Evolutionary conservation across 768 basidiomycete species (phyloP).

Genomic region (Termitomyces bulborhizus): DNA sequence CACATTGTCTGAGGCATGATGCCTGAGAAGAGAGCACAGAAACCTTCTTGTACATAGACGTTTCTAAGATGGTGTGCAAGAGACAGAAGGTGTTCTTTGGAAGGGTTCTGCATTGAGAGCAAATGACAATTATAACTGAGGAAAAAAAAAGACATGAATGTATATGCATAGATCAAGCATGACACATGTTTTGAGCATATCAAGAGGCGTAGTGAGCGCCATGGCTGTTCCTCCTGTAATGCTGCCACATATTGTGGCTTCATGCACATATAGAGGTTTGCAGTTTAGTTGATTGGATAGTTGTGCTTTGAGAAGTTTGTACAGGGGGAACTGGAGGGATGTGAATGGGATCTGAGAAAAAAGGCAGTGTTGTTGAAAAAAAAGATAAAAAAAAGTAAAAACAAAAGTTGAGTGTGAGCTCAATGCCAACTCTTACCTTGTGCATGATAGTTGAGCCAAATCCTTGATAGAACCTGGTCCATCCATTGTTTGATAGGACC

Average conservation of each 20-base stretch:
- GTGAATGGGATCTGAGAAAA: no score
- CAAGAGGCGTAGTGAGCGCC: constrained; percentile 87
- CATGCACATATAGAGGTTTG: constrained; percentile 57
- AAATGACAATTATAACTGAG: neutral
- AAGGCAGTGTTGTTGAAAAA: no score
- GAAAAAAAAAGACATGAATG: neutral
- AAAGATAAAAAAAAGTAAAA: no score
- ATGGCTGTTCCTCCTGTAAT: constrained; percentile 89
- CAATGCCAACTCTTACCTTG: no score
- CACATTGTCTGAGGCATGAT: constrained; percentile 89
- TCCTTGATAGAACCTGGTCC: no score
- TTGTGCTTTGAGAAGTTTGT: constrained; percentile 76
- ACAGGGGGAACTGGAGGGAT: constrained; percentile 94
- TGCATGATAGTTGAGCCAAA: constrained; percentile 70
- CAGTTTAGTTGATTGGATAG: constrained; percentile 50
- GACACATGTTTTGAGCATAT: constrained; percentile 94
- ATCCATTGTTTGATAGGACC: constrained; percentile 54
- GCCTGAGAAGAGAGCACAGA: constrained; percentile 75
- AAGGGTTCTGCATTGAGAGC: constrained; percentile 37
- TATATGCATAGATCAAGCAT: constrained; percentile 88
- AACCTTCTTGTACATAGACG: constrained; percentile 72
- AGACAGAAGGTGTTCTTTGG: constrained; percentile 45
- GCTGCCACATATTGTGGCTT: constrained; percentile 86
- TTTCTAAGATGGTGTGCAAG: constrained; percentile 47
- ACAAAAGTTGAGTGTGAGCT: no score